phyloP scores from a whole-genome alignment of 2,329 filamentous ascomycete genomes.

The Aspergillus persii region DNA sequence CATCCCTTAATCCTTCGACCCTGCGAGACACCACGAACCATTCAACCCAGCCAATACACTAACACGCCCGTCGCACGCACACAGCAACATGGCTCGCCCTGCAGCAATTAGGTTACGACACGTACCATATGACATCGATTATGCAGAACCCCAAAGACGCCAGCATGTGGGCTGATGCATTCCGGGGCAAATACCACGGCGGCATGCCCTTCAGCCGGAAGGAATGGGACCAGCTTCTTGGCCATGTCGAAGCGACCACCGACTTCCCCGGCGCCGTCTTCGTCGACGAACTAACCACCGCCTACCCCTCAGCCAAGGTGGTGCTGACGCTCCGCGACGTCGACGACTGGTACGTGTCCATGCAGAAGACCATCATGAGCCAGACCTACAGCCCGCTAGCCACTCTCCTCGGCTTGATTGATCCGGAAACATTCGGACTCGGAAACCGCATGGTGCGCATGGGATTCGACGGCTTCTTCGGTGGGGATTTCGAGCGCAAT shows the following conservation, averaged over 20 bases:
- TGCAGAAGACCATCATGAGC: constrained; percentile 17
- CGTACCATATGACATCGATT: constrained; percentile 21
- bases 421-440: constrained; percentile 12
- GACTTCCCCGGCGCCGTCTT: constrained; percentile 36
- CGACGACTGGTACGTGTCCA: constrained; percentile 24
- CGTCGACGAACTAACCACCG: constrained; percentile 31
- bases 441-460: constrained; percentile 19
- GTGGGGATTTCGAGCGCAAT: constrained; percentile 17
- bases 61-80: neutral
- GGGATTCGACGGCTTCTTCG: constrained; percentile 8
- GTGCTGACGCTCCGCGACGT: constrained; percentile 30
- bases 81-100: constrained; percentile 18
- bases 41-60: neutral
- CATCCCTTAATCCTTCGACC: neutral
- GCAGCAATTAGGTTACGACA: constrained; percentile 22
- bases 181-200: constrained; percentile 8
- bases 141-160: constrained; percentile 14
- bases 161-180: constrained; percentile 10
- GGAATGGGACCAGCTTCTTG: constrained; percentile 33
- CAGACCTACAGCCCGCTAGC: constrained; percentile 13
- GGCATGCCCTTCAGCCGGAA: constrained; percentile 7
- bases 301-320: constrained; percentile 40
- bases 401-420: constrained; percentile 13
- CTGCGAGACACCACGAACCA: neutral
- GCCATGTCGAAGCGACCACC: constrained; percentile 18